Conservation (phyloP, 2,329 filamentous ascomycete genomes). For the Aspergillus spinulosporus region DNA sequence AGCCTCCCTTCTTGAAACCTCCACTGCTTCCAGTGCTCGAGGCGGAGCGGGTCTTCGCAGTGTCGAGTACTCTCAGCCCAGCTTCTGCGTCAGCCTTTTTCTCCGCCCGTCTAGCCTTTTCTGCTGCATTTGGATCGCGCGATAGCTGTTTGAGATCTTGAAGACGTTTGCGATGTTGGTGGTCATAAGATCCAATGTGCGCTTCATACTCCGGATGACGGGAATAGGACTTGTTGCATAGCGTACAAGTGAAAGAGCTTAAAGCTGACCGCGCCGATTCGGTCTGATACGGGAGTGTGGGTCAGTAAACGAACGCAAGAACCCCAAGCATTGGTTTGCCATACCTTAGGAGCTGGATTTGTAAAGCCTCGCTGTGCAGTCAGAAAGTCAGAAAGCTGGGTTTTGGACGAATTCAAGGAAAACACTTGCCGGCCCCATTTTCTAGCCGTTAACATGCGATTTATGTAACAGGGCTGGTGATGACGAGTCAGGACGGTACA, state of each 20-base stretch:
- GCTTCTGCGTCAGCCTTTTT: constrained; percentile 46
- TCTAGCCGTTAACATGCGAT: neutral
- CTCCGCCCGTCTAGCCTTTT: constrained; percentile 45
- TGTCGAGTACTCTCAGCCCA: constrained; percentile 40
- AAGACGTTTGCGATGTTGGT: constrained; percentile 78
- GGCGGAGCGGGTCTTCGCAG: constrained; percentile 26
- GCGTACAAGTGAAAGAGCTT: constrained; percentile 77
- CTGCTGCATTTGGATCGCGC: constrained; percentile 44
- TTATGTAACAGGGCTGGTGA: neutral
- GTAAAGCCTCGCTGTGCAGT: constrained; percentile 48
- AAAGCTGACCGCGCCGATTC: constrained; percentile 72
- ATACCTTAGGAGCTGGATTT: constrained; percentile 49
- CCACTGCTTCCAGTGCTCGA: constrained; percentile 26
- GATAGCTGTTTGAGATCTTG: constrained; percentile 50
- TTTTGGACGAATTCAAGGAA: neutral
- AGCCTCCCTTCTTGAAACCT: constrained; percentile 76
- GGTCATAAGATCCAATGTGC: constrained; percentile 91
- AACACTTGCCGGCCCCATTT: constrained; percentile 38
- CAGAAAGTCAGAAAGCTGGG: neutral
- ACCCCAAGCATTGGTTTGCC: neutral
- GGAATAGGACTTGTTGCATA: constrained; percentile 92
- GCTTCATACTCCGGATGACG: constrained; percentile 96
- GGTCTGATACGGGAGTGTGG: constrained; percentile 39
- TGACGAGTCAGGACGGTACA: neutral
- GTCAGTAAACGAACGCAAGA: no score